A percentile compares a stretch with the other conserved stretches of the same genome.
Evolutionary conservation across 2,329 filamentous ascomycete species (phyloP).

Genomic region (Aspergillus piperis): DNA sequence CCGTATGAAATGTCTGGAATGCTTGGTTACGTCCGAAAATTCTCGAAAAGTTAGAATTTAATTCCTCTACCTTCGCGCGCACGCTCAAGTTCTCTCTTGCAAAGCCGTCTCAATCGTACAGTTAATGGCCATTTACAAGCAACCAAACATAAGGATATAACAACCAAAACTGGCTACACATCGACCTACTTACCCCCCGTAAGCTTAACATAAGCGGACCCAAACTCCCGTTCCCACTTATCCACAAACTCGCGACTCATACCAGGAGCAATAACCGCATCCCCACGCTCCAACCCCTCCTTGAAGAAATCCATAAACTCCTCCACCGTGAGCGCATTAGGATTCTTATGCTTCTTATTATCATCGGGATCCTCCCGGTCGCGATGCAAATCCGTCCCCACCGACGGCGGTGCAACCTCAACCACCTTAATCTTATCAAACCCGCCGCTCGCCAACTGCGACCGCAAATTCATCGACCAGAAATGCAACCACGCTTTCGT

Average conservation of each 20-base stretch:
- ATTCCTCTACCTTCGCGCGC: no score
- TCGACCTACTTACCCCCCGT: background rate
- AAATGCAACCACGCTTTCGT: constrained; percentile 62
- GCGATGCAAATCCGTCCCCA: constrained; percentile 58
- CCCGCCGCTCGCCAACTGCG: constrained; percentile 47
- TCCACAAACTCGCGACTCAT: constrained; percentile 44
- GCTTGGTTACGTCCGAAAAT: no score
- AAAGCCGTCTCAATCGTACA: no score
- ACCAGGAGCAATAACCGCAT: constrained; percentile 54
- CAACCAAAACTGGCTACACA: no score
- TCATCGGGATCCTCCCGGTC: constrained; percentile 59
- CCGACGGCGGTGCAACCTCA: constrained; percentile 59
- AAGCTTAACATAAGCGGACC: constrained; percentile 32
- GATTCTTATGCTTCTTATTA: constrained; percentile 60
- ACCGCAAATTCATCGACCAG: constrained; percentile 57
- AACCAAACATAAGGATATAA: no score
- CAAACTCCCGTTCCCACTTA: constrained; percentile 49
- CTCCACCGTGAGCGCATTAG: constrained; percentile 49
- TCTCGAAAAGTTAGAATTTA: no score
- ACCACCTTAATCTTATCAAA: constrained; percentile 50
- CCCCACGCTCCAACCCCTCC: constrained; percentile 49
- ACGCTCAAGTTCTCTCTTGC: no score
- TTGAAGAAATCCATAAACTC: constrained; percentile 57
- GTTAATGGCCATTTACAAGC: no score
- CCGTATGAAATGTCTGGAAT: no score